Evolutionary conservation across 2,329 filamentous ascomycete genomes (phyloP).

Genomic region (Cladophialophora bantiana): DNA sequence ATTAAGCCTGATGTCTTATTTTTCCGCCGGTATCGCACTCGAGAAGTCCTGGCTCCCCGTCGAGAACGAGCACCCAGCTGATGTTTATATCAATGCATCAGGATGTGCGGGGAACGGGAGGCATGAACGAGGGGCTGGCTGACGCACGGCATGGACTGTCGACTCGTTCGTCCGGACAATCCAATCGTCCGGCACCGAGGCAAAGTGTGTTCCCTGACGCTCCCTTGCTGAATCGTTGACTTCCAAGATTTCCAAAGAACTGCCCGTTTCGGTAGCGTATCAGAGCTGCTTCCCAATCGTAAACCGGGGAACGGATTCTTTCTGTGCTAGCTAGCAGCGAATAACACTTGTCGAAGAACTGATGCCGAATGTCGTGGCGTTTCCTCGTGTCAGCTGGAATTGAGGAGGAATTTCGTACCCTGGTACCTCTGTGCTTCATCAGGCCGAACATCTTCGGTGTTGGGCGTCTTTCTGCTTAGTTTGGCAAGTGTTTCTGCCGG

Average conservation of each 20-base stretch:
- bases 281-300: neutral
- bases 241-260: neutral
- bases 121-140: slow-evolving; percentile 3
- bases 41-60: neutral
- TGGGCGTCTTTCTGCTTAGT: neutral
- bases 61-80: neutral
- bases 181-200: neutral
- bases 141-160: neutral
- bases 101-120: slow-evolving; percentile 5
- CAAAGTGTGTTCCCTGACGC: neutral
- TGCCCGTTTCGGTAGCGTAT: neutral
- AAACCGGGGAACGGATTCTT: neutral
- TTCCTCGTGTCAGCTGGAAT: neutral
- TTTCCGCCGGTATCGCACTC: neutral
- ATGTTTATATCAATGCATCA: slow-evolving; percentile 11
- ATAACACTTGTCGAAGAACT: neutral
- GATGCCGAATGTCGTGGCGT: neutral
- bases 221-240: neutral
- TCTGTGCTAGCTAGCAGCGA: neutral
- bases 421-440: neutral
- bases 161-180: neutral
- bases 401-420: neutral
- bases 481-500: neutral
- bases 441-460: neutral
- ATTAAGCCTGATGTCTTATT: neutral